Base-by-base conservation (phyloP, 352 stramenopile species). In the Phytophthora nicotianae region DNA sequence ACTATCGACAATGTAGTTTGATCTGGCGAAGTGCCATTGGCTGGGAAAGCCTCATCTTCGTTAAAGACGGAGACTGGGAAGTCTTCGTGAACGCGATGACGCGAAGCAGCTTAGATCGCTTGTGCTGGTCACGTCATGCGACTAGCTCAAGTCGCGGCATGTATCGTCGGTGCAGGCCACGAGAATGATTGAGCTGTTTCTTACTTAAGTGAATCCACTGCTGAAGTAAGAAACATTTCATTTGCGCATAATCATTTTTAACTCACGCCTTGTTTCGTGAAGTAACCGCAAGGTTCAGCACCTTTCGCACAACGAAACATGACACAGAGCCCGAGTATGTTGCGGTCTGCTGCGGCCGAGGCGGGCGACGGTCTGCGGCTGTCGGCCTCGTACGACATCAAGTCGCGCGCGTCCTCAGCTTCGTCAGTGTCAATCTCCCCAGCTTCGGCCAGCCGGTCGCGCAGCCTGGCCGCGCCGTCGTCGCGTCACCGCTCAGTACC, bases 301-400 rank as follows among this genome's bases (percentile, higher is more conserved):
- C 32, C 32, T 38, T 38, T 38, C 32, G 32, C 32, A 38, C 32
- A 38, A 38, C 32, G 32, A 38, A 38, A 56, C 16, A 77, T 47
- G 68, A 70, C 50, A 27, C 73, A 50, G 59, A 77, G 47, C 50
- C 45, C 40, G n/a, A 62, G 32, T 45, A 66, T 24, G 68, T 72
- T 62, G 32, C 58, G 43, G 35, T 58, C 56, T 0, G 56, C 35
- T 2, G 38, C 26, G 38, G 38, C 20, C 41, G 64, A 13, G 52
- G 67, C 51, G 9, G 62, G 50, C 21, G 53, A 33, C 27, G 27
- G 41, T 32, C 8, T 32, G 49, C 55, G 62, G 13, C 48, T 70
- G 47, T 66, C 60, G 42, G 37, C 32, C 19, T 53, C 62, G 50
- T 27, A 35, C 45, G 35, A 19, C 11, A 33, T 58, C 35, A 75